Conservation (phyloP, 768 basidiomycete species). For the Punctularia strigosozonata region DNA sequence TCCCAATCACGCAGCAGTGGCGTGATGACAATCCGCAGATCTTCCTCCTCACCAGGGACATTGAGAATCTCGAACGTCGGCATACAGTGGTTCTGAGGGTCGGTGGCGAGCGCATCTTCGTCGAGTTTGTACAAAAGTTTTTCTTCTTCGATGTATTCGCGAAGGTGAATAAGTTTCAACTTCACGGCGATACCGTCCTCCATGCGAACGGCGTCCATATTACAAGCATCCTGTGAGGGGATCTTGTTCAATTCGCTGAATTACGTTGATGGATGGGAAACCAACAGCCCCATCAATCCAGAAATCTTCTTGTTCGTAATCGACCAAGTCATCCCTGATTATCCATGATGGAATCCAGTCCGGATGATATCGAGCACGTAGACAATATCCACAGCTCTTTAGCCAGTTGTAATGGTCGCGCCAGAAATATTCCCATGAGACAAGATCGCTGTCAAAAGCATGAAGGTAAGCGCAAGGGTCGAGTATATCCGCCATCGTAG, state of each 20-base stretch:
- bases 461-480: too few species aligned
- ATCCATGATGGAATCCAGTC: constrained; percentile 6
- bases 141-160: constrained; percentile 12
- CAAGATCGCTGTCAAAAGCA: too few species aligned
- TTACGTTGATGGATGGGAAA: too few species aligned
- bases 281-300: too few species aligned
- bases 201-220: constrained; percentile 13
- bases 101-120: constrained; percentile 7
- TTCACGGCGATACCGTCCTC: constrained; percentile 10
- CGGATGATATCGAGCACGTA: constrained; percentile 3
- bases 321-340: too few species aligned
- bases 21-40: constrained; percentile 17
- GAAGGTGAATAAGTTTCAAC: constrained; percentile 9
- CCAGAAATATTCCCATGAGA: constrained; percentile 2
- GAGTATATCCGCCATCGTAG: too few species aligned
- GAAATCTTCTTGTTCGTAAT: too few species aligned
- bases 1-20: constrained; percentile 17
- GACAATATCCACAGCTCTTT: constrained; percentile 1
- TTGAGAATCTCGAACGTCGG: constrained; percentile 13
- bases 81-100: constrained; percentile 16
- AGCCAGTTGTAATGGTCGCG: not conserved
- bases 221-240: too few species aligned
- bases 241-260: too few species aligned
- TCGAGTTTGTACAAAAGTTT: too few species aligned
- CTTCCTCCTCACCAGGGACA: constrained; percentile 4